These are phyloP conservation scores for Solidago caesia DNA, from an alignment of 129 eudicot genomes.

Conservation along the genomic window DNA sequence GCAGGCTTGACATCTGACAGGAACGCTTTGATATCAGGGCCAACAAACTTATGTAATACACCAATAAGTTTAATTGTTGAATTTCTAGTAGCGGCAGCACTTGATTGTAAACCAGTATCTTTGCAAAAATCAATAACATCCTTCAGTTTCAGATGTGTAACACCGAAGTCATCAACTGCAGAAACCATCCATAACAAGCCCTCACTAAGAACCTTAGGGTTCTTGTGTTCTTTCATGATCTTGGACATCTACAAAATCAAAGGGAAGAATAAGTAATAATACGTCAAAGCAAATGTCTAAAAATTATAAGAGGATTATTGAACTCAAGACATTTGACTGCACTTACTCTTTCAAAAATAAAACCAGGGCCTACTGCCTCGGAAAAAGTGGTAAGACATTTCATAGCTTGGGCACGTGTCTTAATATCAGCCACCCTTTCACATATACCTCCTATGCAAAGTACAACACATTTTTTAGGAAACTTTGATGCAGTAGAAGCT, in stretches of 20 bases:
- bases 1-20: conserved; percentile 96
- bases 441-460: conserved; percentile 82
- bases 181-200: conserved; percentile 97
- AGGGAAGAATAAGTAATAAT: conserved; percentile 6
- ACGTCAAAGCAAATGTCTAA: conserved; percentile 4
- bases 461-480: conserved; percentile 93
- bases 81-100: conserved; percentile 99
- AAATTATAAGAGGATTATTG: not conserved
- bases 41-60: conserved; percentile 79
- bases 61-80: conserved; percentile 90
- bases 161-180: conserved; percentile 93
- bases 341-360: conserved; percentile 90
- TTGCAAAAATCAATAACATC: conserved; percentile 98
- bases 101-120: conserved; percentile 93
- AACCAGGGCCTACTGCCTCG: conserved; percentile 97
- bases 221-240: conserved; percentile 99
- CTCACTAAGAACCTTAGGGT: conserved; percentile 98
- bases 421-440: conserved; percentile 98
- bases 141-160: conserved; percentile 76
- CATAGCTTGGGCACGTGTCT: conserved; percentile 92
- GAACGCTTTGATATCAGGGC: conserved; percentile 95
- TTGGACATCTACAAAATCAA: conserved; percentile 55
- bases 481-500: conserved; percentile 81
- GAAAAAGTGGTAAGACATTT: conserved; percentile 90
- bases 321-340: not conserved